phyloP scores from a whole-genome alignment of 345 rosid genomes.

The Aquilaria sinensis region DNA sequence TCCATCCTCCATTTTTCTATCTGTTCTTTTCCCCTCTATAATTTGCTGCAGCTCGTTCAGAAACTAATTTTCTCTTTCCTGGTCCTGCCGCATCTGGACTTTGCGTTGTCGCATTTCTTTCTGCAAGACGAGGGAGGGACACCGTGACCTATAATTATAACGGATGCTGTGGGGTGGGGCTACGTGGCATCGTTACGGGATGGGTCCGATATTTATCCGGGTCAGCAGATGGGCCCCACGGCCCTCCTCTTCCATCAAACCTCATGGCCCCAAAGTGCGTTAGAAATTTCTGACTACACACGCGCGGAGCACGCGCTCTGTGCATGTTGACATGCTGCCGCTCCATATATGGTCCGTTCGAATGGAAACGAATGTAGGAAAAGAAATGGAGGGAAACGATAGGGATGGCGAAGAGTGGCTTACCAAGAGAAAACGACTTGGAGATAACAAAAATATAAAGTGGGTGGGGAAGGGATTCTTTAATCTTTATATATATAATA shows the following conservation, averaged over 20 bases:
- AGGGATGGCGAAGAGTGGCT: too few species aligned
- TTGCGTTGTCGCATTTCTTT: background rate
- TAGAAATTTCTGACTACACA: conserved; percentile 24
- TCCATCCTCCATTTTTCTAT: conserved; percentile 32
- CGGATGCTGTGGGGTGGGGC: conserved; percentile 12
- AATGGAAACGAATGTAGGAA: too few species aligned
- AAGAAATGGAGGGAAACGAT: too few species aligned
- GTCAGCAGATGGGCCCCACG: conserved; percentile 42
- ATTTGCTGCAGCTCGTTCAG: background rate
- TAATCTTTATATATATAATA: too few species aligned
- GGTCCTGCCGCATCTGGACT: background rate
- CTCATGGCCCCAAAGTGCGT: conserved; percentile 17
- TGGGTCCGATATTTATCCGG: conserved; percentile 25
- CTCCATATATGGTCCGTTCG: background rate
- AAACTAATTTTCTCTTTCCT: background rate
- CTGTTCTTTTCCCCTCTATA: background rate
- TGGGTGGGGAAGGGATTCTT: too few species aligned
- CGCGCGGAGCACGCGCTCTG: too few species aligned
- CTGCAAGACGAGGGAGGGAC: background rate
- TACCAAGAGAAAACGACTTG: too few species aligned
- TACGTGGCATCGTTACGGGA: conserved; percentile 29
- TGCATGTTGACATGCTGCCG: conserved; percentile 2
- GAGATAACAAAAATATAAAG: too few species aligned
- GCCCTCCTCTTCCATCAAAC: conserved; percentile 28
- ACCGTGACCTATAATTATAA: conserved; percentile 14